These are phyloP conservation scores for Aspergillus sclerotioniger DNA, from an alignment of 495 filamentous ascomycete genomes.

Conservation along the genomic window DNA sequence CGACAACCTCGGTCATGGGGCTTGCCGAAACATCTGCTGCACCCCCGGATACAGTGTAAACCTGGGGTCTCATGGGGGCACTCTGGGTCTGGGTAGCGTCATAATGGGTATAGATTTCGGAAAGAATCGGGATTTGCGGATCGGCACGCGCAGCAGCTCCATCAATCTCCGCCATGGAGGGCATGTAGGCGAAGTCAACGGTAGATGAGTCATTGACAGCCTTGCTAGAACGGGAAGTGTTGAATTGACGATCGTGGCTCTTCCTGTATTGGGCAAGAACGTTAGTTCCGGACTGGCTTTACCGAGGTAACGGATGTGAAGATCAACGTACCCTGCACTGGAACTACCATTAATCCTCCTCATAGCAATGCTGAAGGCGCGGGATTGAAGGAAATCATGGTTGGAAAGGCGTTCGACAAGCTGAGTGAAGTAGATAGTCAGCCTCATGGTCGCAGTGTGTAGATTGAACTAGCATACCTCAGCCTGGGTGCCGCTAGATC, in stretches of 20 bases:
- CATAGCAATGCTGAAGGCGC: slow-evolving; percentile 55
- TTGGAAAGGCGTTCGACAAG: slow-evolving; percentile 52
- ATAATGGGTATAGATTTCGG: slow-evolving; percentile 39
- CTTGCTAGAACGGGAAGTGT: slow-evolving; percentile 56
- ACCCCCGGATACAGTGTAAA: slow-evolving; percentile 53
- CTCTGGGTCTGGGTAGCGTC: slow-evolving; percentile 21
- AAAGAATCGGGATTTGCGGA: slow-evolving; percentile 54
- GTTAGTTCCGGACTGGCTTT: slow-evolving; percentile 18
- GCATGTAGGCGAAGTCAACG: slow-evolving; percentile 65
- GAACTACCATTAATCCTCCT: slow-evolving; percentile 43
- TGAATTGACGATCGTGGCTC: slow-evolving; percentile 52
- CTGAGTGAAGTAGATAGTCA: slow-evolving; percentile 25
- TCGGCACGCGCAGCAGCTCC: slow-evolving; percentile 25
- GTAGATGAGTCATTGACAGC: slow-evolving; percentile 56
- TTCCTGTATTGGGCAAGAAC: slow-evolving; percentile 18
- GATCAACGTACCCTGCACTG: slow-evolving; percentile 36
- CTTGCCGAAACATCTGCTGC: slow-evolving; percentile 52
- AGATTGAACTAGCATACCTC: slow-evolving; percentile 31
- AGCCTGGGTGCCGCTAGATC: slow-evolving; percentile 32
- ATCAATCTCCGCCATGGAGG: slow-evolving; percentile 47
- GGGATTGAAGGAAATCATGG: slow-evolving; percentile 51
- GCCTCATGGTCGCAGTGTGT: slow-evolving; percentile 1
- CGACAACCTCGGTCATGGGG: slow-evolving; percentile 58
- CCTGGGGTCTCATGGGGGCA: slow-evolving; percentile 54
- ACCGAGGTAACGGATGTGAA: slow-evolving; percentile 2